A percentile compares a stretch with the other conserved stretches of the same genome.
Conservation (phyloP, 2,329 filamentous ascomycete species). For the Colletotrichum sp. region DNA sequence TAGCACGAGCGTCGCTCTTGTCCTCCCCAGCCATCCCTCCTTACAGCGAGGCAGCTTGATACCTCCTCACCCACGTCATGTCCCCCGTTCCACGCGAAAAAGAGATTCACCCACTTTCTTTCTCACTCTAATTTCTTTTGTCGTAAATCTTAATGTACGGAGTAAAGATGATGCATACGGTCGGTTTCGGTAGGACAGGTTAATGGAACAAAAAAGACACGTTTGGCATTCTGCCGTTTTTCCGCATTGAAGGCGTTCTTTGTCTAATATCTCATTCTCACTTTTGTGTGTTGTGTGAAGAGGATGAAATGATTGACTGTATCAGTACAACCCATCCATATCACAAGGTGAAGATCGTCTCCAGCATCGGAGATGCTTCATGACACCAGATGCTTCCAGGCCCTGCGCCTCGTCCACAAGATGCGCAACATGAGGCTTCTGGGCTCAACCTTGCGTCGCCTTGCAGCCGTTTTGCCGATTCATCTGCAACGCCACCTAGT, state of each 20-base stretch:
- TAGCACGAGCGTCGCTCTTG: not conserved
- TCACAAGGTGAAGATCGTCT: not conserved
- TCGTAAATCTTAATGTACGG: slow-evolving; percentile 20
- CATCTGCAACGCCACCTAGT: not conserved
- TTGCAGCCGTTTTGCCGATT: not conserved
- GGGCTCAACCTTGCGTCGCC: not conserved
- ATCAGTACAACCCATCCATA: not conserved
- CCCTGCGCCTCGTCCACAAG: not conserved
- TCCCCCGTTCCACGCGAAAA: not conserved
- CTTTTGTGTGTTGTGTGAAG: not conserved
- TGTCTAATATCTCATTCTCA: not conserved
- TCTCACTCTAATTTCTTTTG: slow-evolving; percentile 19
- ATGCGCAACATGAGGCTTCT: not conserved
- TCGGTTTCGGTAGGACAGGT: slow-evolving; percentile 18
- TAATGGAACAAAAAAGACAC: slow-evolving; percentile 16
- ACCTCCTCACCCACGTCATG: not conserved
- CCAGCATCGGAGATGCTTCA: not conserved
- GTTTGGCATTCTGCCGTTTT: not conserved
- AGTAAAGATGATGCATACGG: slow-evolving; percentile 22
- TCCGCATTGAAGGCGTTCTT: not conserved
- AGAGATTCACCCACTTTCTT: not conserved
- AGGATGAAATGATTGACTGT: not conserved
- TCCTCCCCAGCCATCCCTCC: not conserved
- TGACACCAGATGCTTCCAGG: not conserved
- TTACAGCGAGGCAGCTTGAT: not conserved